Base-by-base conservation (phyloP, 2,329 filamentous ascomycete species). In the Claviceps pazoutovae region DNA sequence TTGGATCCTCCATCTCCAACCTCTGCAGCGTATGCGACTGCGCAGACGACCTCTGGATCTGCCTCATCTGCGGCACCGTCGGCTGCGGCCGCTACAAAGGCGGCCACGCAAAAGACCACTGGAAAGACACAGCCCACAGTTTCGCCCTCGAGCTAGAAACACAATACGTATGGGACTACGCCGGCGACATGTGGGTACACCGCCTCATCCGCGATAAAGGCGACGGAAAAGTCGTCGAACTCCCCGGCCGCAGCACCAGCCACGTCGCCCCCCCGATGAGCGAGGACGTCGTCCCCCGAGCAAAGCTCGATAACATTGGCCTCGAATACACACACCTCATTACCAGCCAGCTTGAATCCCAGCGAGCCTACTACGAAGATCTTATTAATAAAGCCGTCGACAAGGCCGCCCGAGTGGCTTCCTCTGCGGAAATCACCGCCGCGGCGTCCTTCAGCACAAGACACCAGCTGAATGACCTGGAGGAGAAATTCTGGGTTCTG, bases 111-210 rank as follows among this genome's bases (percentile, higher is more conserved):
- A 95, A 95, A 65, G 84, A 87, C 13, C 90, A 96, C 67, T 96
- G 88, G 80, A 89, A 94, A 67, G 79, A 87, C 51, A 94, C 88
- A 3, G 81, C 82, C 4, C 93, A 98, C 66, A 86, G 86, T 56
- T 98, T 95, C 64, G 86, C 89, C 26, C 86, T 98, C 65, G 93
- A 98, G 64, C 80, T 97, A 39, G 82, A 85, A 55, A 95, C 89
- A 0, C 91, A 98, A 65, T 85, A 95, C 60, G 90, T 98, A 1
- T 98, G 93, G 93, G 93, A 98, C 67, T 98, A 98, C 57, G 88
- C 87, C 0, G 89, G 88, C 4, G 93, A 98, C 63, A 86, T 85
- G 62, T 98, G 95, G 75, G 93, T 97, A 48, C 93, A 98, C 67
- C 84, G 93, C 9, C 80, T 97, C 49, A 95, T 98, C 52, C 86